Percentiles rank a stretch among this genome's conserved stretches.
phyloP scores from a whole-genome alignment of 345 rosid genomes.

The Luvunga scandens region DNA sequence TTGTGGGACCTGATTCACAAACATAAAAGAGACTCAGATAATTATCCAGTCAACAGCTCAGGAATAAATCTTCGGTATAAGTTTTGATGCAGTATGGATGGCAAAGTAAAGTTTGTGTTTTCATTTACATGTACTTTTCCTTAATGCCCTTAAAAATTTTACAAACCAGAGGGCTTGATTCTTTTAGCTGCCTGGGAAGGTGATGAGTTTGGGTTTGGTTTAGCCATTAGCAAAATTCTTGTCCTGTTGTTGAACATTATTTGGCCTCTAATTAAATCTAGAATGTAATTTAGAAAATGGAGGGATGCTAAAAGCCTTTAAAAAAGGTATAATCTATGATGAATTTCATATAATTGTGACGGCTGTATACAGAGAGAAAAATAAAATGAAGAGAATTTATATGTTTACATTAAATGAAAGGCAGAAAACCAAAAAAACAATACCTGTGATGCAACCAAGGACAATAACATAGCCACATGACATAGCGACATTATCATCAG shows the following conservation, averaged over 20 bases:
- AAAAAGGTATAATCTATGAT: neutral
- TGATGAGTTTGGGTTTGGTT: neutral
- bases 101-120: neutral
- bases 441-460: conserved; percentile 79
- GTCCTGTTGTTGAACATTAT: neutral
- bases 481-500: conserved; percentile 54
- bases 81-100: neutral
- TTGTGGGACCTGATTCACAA: conserved; percentile 58
- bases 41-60: neutral
- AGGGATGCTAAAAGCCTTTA: neutral
- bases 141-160: neutral
- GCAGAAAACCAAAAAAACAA: neutral
- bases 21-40: neutral
- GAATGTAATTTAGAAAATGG: neutral
- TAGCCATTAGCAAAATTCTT: neutral
- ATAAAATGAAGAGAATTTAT: neutral
- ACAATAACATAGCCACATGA: conserved; percentile 73
- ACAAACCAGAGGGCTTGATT: neutral
- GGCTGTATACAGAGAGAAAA: neutral
- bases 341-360: neutral
- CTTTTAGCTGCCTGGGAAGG: neutral
- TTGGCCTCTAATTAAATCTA: neutral
- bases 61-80: neutral
- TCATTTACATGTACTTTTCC: neutral
- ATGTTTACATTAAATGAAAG: neutral